A percentile compares a stretch with the other conserved stretches of the same genome.
These are phyloP conservation scores for Ilyonectria robusta DNA, from an alignment of 2,329 filamentous ascomycete genomes.

Conservation along the genomic window DNA sequence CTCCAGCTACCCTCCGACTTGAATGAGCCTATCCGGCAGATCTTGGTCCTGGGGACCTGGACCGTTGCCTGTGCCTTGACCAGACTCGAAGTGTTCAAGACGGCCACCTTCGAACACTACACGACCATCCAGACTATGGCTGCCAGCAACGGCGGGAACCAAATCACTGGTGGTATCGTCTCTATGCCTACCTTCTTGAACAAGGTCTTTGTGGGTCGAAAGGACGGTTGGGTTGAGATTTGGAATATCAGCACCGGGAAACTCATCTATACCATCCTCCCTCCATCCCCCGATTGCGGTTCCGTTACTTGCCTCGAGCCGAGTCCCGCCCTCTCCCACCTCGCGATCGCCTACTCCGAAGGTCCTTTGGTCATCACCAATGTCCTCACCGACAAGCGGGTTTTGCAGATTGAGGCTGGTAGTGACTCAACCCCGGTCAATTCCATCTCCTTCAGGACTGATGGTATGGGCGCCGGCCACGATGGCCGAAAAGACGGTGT, in stretches of 20 bases:
- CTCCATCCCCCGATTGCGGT: slow-evolving; percentile 79
- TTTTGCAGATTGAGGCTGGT: slow-evolving; percentile 79
- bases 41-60: slow-evolving; percentile 92
- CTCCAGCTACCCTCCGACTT: slow-evolving; percentile 77
- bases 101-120: slow-evolving; percentile 86
- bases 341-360: slow-evolving; percentile 89
- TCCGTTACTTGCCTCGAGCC: slow-evolving; percentile 90
- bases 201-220: slow-evolving; percentile 91
- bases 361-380: slow-evolving; percentile 87
- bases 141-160: slow-evolving; percentile 70
- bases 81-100: slow-evolving; percentile 91
- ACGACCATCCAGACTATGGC: slow-evolving; percentile 80
- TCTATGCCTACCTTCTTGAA: slow-evolving; percentile 97
- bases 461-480: slow-evolving; percentile 88
- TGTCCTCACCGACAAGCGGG: slow-evolving; percentile 80
- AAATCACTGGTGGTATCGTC: slow-evolving; percentile 83
- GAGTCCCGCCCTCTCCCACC: slow-evolving; percentile 84
- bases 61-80: slow-evolving; percentile 84
- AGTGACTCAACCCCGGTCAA: slow-evolving; percentile 77
- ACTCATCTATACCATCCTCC: slow-evolving; percentile 89
- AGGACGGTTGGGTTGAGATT: slow-evolving; percentile 92
- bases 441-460: slow-evolving; percentile 90
- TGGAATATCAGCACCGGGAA: slow-evolving; percentile 97
- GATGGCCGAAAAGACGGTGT: slow-evolving; percentile 89
- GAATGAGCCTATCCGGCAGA: slow-evolving; percentile 79